Evolutionary conservation across 352 stramenopile species (phyloP).

Genomic region (Globisporangium nagaii): DNA sequence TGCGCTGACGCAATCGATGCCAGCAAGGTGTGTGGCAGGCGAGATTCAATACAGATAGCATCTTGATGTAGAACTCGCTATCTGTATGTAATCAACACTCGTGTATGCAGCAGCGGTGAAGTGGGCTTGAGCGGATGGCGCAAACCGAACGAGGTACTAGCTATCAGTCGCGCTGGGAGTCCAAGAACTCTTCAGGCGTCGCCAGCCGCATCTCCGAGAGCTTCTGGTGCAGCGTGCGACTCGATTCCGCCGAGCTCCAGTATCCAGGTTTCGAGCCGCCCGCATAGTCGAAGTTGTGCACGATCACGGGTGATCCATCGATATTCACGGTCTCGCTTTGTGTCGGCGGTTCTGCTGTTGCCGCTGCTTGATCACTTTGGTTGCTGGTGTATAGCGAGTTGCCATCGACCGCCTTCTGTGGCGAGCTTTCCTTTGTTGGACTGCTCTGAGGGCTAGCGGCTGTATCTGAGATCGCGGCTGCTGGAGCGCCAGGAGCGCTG

Average conservation of each 20-base stretch:
- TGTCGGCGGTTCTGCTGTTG: background rate
- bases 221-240: constrained; percentile 13
- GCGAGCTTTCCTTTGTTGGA: background rate
- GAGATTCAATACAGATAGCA: no score
- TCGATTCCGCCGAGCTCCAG: constrained; percentile 19
- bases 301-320: background rate
- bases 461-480: no score
- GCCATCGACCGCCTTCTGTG: background rate
- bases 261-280: constrained; percentile 8
- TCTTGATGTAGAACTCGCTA: no score
- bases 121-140: no score
- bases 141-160: background rate
- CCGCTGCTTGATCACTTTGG: no score
- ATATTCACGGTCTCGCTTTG: background rate
- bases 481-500: background rate
- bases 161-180: background rate
- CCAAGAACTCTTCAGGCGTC: background rate
- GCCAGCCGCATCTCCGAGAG: constrained; percentile 16
- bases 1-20: no score
- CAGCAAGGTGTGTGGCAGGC: no score
- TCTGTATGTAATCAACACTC: no score
- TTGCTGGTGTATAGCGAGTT: no score
- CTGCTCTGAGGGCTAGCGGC: no score
- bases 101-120: no score
- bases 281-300: constrained; percentile 14